phyloP scores from a whole-genome alignment of 2,329 filamentous ascomycete genomes.

The Pochonia chlamydosporia region DNA sequence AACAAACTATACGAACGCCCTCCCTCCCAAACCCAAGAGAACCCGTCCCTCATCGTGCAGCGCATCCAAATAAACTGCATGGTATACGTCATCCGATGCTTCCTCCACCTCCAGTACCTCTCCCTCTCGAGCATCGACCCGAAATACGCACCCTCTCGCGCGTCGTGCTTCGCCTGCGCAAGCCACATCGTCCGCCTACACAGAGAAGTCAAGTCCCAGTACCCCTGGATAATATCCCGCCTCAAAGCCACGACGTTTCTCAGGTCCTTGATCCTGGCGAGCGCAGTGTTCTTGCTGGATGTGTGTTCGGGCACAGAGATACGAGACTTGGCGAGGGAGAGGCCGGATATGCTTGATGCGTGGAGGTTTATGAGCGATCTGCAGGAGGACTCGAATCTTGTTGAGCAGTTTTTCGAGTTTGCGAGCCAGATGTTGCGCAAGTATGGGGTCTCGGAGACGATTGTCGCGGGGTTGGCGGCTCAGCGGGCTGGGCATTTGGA shows the following conservation, averaged over 20 bases:
- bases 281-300: conserved; percentile 4
- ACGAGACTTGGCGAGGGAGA: not conserved
- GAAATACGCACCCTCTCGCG: conserved; percentile 3
- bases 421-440: conserved; percentile 5
- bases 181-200: conserved; percentile 5
- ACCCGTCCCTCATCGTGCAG: not conserved
- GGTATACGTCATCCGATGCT: conserved; percentile 5
- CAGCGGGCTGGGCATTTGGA: not conserved
- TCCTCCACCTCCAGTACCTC: conserved; percentile 4
- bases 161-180: conserved; percentile 1
- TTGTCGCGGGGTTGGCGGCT: not conserved
- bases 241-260: not conserved
- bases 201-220: conserved; percentile 1
- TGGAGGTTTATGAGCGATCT: conserved; percentile 3
- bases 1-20: not conserved
- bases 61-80: conserved; percentile 7
- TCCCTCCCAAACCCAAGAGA: not conserved
- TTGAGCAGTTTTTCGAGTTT: conserved; percentile 7
- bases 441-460: conserved; percentile 1
- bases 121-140: not conserved
- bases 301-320: conserved; percentile 4
- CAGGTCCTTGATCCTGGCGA: conserved; percentile 1
- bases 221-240: conserved; percentile 1
- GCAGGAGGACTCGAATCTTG: conserved; percentile 4
- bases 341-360: conserved; percentile 4